Evolutionary conservation across 2,329 filamentous ascomycete genomes (phyloP).

Genomic region (Aspergillus uvarum): DNA sequence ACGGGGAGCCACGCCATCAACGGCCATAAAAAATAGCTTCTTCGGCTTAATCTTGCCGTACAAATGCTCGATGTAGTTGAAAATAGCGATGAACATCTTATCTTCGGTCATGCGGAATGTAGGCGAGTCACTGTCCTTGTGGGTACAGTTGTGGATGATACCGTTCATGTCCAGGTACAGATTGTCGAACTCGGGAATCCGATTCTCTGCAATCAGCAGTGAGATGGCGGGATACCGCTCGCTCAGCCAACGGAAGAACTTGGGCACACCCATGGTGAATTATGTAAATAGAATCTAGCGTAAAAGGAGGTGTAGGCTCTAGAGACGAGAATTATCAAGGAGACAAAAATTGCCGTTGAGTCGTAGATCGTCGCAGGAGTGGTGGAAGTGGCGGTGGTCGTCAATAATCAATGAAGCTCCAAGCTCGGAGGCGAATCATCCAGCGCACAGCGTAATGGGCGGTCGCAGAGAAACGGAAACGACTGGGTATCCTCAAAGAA

Average conservation of each 20-base stretch:
- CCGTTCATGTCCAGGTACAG: constrained; percentile 92
- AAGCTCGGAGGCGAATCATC: constrained; percentile 21
- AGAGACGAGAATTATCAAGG: constrained; percentile 1
- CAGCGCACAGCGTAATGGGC: constrained; percentile 12
- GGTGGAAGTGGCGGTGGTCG: constrained; percentile 26
- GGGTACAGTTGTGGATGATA: constrained; percentile 99
- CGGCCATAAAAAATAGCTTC: constrained; percentile 99
- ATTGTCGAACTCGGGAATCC: constrained; percentile 98
- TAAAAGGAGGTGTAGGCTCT: background rate
- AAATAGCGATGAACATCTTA: constrained; percentile 99
- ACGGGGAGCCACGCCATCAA: constrained; percentile 93
- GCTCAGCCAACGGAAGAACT: constrained; percentile 98
- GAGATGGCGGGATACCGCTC: constrained; percentile 98
- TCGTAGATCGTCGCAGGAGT: constrained; percentile 10
- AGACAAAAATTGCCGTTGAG: constrained; percentile 8
- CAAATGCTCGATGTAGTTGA: constrained; percentile 99
- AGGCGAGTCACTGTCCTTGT: constrained; percentile 90
- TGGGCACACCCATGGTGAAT: constrained; percentile 66
- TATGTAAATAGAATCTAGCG: constrained; percentile 10
- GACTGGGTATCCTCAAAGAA: constrained; percentile 22
- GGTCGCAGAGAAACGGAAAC: constrained; percentile 18
- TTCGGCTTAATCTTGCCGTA: constrained; percentile 99
- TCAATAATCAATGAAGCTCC: constrained; percentile 22
- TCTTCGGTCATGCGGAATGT: constrained; percentile 94
- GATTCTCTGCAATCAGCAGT: constrained; percentile 96